phyloP scores from a whole-genome alignment of 2,329 filamentous ascomycete genomes.

The Penicillium occitanis region DNA sequence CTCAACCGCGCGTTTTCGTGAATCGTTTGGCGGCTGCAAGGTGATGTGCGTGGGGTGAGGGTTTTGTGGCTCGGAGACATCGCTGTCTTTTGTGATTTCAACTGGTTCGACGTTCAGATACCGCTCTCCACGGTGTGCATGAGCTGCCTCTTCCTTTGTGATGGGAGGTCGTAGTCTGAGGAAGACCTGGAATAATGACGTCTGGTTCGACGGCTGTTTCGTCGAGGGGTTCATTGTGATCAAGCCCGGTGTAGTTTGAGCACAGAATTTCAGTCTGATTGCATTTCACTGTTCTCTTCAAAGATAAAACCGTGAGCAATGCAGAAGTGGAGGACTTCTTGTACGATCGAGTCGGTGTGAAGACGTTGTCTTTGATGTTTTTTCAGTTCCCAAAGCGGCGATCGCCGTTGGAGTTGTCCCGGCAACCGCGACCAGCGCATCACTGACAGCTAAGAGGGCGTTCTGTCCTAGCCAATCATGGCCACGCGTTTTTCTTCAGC shows the following conservation, averaged over 20 bases:
- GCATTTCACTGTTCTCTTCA: neutral
- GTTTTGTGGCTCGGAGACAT: conserved; percentile 31
- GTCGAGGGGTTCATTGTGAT: conserved; percentile 40
- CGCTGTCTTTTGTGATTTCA: conserved; percentile 33
- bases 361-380: conserved; percentile 1
- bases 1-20: conserved; percentile 81
- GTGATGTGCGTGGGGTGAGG: conserved; percentile 66
- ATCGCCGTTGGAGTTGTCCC: conserved; percentile 10
- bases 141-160: conserved; percentile 39
- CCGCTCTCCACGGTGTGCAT: conserved; percentile 51
- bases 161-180: conserved; percentile 74
- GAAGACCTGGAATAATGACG: conserved; percentile 84
- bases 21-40: conserved; percentile 76
- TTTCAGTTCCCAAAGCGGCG: neutral
- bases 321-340: neutral
- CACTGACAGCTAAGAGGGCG: neutral
- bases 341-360: neutral
- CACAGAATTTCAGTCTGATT: neutral
- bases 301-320: neutral
- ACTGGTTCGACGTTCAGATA: conserved; percentile 75
- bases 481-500: neutral
- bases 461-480: neutral
- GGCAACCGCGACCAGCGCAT: conserved; percentile 6
- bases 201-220: conserved; percentile 46
- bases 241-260: neutral